phyloP scores from a whole-genome alignment of 2,329 filamentous ascomycete species.

The Fusarium humuli region DNA sequence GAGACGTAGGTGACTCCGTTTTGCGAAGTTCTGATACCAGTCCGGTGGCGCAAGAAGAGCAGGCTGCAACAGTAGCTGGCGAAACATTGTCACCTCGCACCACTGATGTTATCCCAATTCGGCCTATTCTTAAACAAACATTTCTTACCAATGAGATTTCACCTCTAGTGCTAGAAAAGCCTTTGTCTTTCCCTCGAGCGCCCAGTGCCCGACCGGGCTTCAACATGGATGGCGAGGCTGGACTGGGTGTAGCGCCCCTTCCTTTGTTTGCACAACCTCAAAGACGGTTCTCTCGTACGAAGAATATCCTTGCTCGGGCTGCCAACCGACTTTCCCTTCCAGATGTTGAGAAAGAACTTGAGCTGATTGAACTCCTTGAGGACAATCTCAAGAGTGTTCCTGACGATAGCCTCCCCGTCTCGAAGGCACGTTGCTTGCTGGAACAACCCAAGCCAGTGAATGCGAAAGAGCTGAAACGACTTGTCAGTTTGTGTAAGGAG shows the following conservation, averaged over 20 bases:
- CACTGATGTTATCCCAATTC: conserved; percentile 11
- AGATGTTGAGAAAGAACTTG: neutral
- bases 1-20: neutral
- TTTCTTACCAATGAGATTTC: conserved; percentile 24
- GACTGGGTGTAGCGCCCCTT: neutral
- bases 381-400: conserved; percentile 28
- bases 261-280: conserved; percentile 16
- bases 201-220: conserved; percentile 16
- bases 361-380: conserved; percentile 1
- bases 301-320: neutral
- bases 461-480: conserved; percentile 47
- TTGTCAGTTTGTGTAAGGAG: conserved; percentile 48
- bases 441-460: conserved; percentile 50
- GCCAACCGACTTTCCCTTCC: conserved; percentile 15
- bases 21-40: neutral
- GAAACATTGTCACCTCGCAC: conserved; percentile 12
- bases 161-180: conserved; percentile 20
- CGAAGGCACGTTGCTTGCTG: conserved; percentile 46
- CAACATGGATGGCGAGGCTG: conserved; percentile 43
- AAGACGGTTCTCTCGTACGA: conserved; percentile 5
- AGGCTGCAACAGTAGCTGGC: neutral
- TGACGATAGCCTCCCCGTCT: conserved; percentile 40
- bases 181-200: neutral
- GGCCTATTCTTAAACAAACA: conserved; percentile 14
- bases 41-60: neutral